Conservation (phyloP, 192 early-diverging fungal species). For the Funneliformis geosporum region DNA sequence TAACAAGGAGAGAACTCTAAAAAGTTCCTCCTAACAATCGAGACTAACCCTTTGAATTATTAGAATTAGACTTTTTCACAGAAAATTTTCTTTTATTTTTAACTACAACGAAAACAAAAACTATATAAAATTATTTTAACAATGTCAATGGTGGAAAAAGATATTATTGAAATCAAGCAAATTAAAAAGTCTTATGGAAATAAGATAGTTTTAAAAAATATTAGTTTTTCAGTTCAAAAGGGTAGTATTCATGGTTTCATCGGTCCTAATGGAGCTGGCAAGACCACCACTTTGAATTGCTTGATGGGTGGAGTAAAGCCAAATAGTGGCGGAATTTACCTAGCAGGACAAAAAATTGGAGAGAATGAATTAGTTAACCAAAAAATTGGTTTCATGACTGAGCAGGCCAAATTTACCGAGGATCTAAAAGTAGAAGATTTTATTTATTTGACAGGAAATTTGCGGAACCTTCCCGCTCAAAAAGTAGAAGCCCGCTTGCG, state of each 20-base stretch:
- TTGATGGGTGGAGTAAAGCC: slow-evolving; percentile 19
- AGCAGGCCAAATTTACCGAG: slow-evolving; percentile 16
- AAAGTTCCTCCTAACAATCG: too few species aligned
- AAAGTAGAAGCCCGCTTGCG: slow-evolving; percentile 7
- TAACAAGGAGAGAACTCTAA: too few species aligned
- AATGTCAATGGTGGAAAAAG: too few species aligned
- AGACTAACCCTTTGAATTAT: too few species aligned
- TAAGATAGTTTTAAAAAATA: not conserved
- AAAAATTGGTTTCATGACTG: slow-evolving; percentile 18
- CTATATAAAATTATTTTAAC: too few species aligned
- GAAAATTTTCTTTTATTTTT: too few species aligned
- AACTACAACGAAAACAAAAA: too few species aligned
- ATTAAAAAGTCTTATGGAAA: slow-evolving; percentile 5
- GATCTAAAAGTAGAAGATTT: slow-evolving; percentile 19
- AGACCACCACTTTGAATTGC: slow-evolving; percentile 50
- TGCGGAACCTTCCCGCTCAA: not conserved
- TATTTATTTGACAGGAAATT: slow-evolving; percentile 9
- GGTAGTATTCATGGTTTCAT: slow-evolving; percentile 26
- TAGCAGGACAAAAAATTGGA: not conserved
- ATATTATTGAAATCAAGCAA: slow-evolving; percentile 17
- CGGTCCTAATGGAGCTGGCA: slow-evolving; percentile 73
- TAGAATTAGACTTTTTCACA: too few species aligned
- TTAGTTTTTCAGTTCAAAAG: slow-evolving; percentile 20
- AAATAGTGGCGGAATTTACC: not conserved
- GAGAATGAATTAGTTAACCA: slow-evolving; percentile 16